Conservation (phyloP, 129 eudicot species). For the Flaveria brownii region DNA sequence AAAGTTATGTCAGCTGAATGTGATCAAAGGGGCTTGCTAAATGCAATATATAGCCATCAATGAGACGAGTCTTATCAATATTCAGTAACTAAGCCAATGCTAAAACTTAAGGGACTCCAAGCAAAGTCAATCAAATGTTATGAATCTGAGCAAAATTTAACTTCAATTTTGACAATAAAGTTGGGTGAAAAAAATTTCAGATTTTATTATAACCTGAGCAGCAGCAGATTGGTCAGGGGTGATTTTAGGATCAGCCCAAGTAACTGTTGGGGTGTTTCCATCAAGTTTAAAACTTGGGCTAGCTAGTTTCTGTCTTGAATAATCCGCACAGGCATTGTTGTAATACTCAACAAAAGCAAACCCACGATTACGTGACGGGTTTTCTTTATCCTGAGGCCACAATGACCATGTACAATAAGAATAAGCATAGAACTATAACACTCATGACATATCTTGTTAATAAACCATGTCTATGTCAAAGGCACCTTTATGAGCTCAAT, state of each 20-base stretch:
- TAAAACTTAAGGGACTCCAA: constrained; percentile 2
- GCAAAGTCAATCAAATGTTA: neutral
- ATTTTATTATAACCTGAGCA: constrained; percentile 65
- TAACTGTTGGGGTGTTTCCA: constrained; percentile 86
- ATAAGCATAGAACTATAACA: constrained; percentile 3
- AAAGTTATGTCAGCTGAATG: neutral
- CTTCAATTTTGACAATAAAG: neutral
- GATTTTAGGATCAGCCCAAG: constrained; percentile 98
- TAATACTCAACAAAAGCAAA: constrained; percentile 97
- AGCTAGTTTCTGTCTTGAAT: constrained; percentile 83
- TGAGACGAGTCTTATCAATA: neutral
- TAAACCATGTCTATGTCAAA: neutral
- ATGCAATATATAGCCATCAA: neutral
- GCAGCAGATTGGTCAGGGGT: constrained; percentile 88
- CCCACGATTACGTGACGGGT: constrained; percentile 84
- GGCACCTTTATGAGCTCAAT: constrained; percentile 92
- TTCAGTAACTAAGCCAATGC: neutral
- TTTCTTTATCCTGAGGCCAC: constrained; percentile 75
- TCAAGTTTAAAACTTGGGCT: constrained; percentile 78
- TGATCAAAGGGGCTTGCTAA: neutral
- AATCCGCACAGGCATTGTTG: constrained; percentile 99
- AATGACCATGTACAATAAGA: neutral
- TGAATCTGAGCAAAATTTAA: neutral
- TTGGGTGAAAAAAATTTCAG: neutral
- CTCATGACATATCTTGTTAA: neutral